Evolutionary conservation across 1,284 basidiomycete genomes (phyloP).

Genomic region (Tilletia horrida): DNA sequence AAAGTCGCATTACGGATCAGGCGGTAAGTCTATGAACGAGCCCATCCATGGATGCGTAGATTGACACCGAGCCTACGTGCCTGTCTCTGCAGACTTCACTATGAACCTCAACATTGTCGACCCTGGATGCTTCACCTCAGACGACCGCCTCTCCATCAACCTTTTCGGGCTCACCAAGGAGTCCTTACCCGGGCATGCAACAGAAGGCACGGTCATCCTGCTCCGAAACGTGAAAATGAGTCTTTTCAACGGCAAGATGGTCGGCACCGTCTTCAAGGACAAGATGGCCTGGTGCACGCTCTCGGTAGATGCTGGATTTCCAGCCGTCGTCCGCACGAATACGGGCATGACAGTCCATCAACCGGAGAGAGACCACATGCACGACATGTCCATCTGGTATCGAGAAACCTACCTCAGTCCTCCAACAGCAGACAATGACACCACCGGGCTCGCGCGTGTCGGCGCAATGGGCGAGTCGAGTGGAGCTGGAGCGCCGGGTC

Average conservation of each 20-base stretch:
- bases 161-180: not conserved
- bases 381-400: slow-evolving; percentile 3
- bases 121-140: not conserved
- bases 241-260: not conserved
- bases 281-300: slow-evolving; percentile 5
- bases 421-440: too few species aligned
- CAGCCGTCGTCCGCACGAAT: too few species aligned
- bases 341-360: not conserved
- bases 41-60: too few species aligned
- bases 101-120: slow-evolving; percentile 12
- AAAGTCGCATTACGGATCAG: not conserved
- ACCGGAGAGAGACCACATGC: slow-evolving; percentile 1
- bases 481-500: not conserved
- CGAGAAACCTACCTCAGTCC: not conserved
- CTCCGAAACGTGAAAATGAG: not conserved
- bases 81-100: not conserved
- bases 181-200: not conserved
- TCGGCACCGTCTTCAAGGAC: slow-evolving; percentile 8
- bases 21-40: not conserved
- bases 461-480: not conserved
- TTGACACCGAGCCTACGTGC: not conserved
- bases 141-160: slow-evolving; percentile 11
- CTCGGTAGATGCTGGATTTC: not conserved
- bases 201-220: slow-evolving; percentile 9
- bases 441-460: not conserved